These are phyloP conservation scores for Secale cereale DNA, from an alignment of 176 grass and related monocot genomes.

Conservation along the genomic window DNA sequence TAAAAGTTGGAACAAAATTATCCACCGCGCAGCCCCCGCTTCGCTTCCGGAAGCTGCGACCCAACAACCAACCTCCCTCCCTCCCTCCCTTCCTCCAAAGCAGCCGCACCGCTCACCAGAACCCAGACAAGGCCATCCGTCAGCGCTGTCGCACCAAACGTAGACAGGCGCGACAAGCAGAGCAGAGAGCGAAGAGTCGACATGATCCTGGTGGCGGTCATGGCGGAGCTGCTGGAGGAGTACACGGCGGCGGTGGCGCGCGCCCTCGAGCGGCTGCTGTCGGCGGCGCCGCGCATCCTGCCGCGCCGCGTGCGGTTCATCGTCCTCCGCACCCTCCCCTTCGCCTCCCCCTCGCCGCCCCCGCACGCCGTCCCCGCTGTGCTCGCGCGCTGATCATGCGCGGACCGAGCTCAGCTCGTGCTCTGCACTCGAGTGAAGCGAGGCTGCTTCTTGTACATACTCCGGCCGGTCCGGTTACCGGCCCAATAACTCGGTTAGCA, in stretches of 20 bases:
- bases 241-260: constrained; percentile 41
- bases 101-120: neutral
- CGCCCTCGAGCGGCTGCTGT: constrained; percentile 47
- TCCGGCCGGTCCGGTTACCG: too few relatives aligned
- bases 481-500: neutral
- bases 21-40: neutral
- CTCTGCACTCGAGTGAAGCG: neutral
- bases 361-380: neutral
- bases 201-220: constrained; percentile 55
- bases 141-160: neutral
- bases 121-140: neutral
- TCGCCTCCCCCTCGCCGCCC: neutral
- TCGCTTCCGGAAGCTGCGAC: neutral
- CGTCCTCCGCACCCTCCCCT: constrained; percentile 44
- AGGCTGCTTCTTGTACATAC: neutral
- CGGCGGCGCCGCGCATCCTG: constrained; percentile 32
- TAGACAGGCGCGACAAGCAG: neutral
- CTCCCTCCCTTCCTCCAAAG: too few relatives aligned
- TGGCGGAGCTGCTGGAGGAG: constrained; percentile 49
- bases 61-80: neutral
- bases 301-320: constrained; percentile 41
- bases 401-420: neutral
- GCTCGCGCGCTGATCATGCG: neutral
- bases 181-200: neutral
- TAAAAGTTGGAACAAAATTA: neutral